Evolutionary conservation across 1,284 basidiomycete genomes (phyloP).

Genomic region (Trametes pubescens): DNA sequence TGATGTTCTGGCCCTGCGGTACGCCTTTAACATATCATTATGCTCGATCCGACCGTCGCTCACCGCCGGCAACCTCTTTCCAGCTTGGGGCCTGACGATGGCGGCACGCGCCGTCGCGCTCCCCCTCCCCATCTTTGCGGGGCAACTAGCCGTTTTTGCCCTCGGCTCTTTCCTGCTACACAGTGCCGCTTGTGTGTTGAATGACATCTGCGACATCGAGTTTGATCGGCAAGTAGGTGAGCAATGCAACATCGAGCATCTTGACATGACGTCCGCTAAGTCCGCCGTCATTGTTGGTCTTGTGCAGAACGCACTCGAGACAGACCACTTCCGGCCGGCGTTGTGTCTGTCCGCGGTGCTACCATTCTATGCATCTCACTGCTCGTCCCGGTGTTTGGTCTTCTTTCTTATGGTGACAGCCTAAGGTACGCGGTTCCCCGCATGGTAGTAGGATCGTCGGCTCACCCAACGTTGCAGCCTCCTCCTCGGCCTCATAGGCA

Average conservation of each 20-base stretch:
- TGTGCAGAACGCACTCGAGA: conserved; percentile 37
- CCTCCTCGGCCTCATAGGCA: conserved; percentile 50
- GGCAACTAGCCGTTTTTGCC: conserved; percentile 31
- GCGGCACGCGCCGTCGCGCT: conserved; percentile 34
- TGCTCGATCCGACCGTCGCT: too few species aligned
- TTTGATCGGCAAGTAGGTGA: conserved; percentile 49
- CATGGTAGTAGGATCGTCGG: conserved; percentile 6
- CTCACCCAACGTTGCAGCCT: conserved; percentile 42
- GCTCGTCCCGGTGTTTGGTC: conserved; percentile 43
- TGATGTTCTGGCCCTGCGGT: conserved; percentile 47
- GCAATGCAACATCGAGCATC: conserved; percentile 1
- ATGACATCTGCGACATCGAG: conserved; percentile 52
- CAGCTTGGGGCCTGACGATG: conserved; percentile 41
- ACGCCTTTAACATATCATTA: conserved; percentile 9
- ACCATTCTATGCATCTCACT: conserved; percentile 50
- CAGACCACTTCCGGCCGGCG: conserved; percentile 57
- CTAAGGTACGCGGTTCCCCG: conserved; percentile 33
- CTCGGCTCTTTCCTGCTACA: conserved; percentile 32
- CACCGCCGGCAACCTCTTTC: not conserved
- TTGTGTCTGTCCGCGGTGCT: conserved; percentile 51
- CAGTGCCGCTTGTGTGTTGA: conserved; percentile 43
- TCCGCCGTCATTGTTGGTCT: too few species aligned
- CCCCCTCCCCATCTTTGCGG: conserved; percentile 22
- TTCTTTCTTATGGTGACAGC: conserved; percentile 33
- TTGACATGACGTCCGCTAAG: too few species aligned